Evolutionary conservation across 2,329 filamentous ascomycete genomes (phyloP).

Genomic region (Fusarium albidum): DNA sequence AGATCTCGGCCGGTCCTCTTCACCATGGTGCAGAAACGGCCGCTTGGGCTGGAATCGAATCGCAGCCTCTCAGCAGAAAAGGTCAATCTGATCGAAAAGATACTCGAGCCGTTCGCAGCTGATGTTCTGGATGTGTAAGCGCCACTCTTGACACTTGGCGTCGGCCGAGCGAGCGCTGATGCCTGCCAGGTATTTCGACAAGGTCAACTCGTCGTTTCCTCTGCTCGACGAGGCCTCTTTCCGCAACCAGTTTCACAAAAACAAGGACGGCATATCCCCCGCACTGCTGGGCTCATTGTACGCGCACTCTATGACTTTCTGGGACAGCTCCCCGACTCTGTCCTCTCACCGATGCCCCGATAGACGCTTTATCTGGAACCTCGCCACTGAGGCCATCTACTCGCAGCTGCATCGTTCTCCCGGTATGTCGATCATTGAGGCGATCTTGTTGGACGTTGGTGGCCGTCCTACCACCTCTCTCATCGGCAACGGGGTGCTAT

Average conservation of each 20-base stretch:
- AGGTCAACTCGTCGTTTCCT: slow-evolving; percentile 68
- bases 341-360: slow-evolving; percentile 61
- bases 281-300: slow-evolving; percentile 65
- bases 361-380: slow-evolving; percentile 68
- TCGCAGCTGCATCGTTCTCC: slow-evolving; percentile 67
- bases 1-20: slow-evolving; percentile 53
- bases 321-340: slow-evolving; percentile 57
- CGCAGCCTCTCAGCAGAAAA: slow-evolving; percentile 53
- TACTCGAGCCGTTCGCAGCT: slow-evolving; percentile 62
- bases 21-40: slow-evolving; percentile 55
- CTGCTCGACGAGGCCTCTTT: slow-evolving; percentile 65
- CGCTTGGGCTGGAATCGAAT: slow-evolving; percentile 51
- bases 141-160: neutral
- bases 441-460: slow-evolving; percentile 65
- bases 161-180: slow-evolving; percentile 10
- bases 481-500: slow-evolving; percentile 62
- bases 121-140: slow-evolving; percentile 59
- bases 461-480: slow-evolving; percentile 68
- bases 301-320: slow-evolving; percentile 65
- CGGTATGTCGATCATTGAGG: slow-evolving; percentile 64
- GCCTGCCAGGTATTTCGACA: slow-evolving; percentile 30
- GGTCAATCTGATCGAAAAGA: slow-evolving; percentile 64
- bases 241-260: slow-evolving; percentile 53
- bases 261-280: slow-evolving; percentile 60
- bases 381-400: slow-evolving; percentile 66